Percentiles rank a stretch among this genome's conserved stretches.
Conservation (phyloP, 140 eudicot genomes). For the Ambrosia hybrid region DNA sequence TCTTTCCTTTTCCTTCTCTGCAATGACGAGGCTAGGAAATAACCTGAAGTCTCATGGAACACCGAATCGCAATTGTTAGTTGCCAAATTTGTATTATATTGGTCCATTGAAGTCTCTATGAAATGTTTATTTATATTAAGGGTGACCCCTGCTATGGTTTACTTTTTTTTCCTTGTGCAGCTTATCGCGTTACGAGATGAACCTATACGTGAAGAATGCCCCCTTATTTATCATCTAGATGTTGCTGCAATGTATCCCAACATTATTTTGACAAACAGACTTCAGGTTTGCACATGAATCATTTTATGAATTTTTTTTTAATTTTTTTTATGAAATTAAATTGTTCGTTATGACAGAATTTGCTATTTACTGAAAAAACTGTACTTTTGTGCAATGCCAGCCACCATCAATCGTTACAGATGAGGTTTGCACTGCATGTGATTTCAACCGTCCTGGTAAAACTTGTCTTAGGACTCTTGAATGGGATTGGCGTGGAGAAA, state of each 20-base stretch:
- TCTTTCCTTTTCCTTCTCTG: neutral
- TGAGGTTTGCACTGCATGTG: constrained; percentile 98
- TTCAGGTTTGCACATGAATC: constrained; percentile 64
- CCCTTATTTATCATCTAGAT: constrained; percentile 97
- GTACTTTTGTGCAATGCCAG: constrained; percentile 44
- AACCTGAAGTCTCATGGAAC: too few species aligned
- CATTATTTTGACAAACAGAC: constrained; percentile 95
- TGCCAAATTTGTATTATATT: neutral
- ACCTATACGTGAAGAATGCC: constrained; percentile 86
- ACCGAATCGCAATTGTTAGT: too few species aligned
- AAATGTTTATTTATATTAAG: too few species aligned
- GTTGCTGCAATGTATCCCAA: constrained; percentile 99
- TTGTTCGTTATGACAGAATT: neutral
- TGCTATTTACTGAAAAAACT: constrained; percentile 19
- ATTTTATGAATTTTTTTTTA: too few species aligned
- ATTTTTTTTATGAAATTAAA: neutral
- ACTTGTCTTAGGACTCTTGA: constrained; percentile 93
- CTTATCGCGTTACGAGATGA: constrained; percentile 66
- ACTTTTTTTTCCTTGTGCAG: constrained; percentile 39
- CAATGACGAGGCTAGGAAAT: neutral
- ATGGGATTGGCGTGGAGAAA: constrained; percentile 99
- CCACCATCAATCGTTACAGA: constrained; percentile 97
- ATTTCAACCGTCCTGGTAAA: constrained; percentile 97
- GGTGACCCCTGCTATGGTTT: neutral
- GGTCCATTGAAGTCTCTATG: too few species aligned